A percentile compares a stretch with the other conserved stretches of the same genome.
phyloP scores from a whole-genome alignment of 768 basidiomycete species.

The Rhizopogon vesiculosus region DNA sequence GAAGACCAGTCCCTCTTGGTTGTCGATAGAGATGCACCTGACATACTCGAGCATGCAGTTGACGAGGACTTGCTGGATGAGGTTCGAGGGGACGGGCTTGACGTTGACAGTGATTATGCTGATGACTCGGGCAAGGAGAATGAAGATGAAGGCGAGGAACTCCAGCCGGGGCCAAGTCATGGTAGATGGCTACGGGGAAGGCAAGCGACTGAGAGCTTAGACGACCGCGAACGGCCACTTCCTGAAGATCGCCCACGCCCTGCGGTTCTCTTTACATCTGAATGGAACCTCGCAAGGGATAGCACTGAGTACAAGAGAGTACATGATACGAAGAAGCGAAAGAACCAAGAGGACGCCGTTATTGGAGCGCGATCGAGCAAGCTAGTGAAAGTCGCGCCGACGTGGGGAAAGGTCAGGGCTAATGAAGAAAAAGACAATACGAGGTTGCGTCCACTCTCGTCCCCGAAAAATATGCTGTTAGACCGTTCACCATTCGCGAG shows the following conservation, averaged over 20 bases:
- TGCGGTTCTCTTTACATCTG: not conserved
- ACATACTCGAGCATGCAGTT: constrained; percentile 9
- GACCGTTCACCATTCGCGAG: not conserved
- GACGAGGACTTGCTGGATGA: constrained; percentile 22
- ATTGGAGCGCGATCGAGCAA: constrained; percentile 1
- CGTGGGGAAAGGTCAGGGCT: constrained; percentile 19
- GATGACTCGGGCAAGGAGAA: constrained; percentile 10
- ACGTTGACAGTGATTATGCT: constrained; percentile 10
- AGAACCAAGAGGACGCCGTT: constrained; percentile 2
- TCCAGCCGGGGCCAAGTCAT: not conserved
- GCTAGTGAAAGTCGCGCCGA: constrained; percentile 10
- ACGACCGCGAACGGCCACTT: constrained; percentile 3
- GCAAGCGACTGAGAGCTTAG: not conserved
- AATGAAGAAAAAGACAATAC: not conserved
- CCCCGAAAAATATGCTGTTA: not conserved
- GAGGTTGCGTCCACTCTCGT: not conserved
- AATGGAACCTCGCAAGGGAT: not conserved
- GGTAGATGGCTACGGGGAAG: constrained; percentile 5
- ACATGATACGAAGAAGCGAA: constrained; percentile 6
- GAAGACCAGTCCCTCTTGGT: constrained; percentile 27
- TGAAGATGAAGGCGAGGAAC: constrained; percentile 12
- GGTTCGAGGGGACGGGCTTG: constrained; percentile 22
- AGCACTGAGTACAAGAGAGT: not conserved
- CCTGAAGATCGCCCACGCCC: not conserved
- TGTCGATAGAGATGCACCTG: constrained; percentile 23